Evolutionary conservation across 768 basidiomycete genomes (phyloP).

Genomic region (Leccinum imitatum): DNA sequence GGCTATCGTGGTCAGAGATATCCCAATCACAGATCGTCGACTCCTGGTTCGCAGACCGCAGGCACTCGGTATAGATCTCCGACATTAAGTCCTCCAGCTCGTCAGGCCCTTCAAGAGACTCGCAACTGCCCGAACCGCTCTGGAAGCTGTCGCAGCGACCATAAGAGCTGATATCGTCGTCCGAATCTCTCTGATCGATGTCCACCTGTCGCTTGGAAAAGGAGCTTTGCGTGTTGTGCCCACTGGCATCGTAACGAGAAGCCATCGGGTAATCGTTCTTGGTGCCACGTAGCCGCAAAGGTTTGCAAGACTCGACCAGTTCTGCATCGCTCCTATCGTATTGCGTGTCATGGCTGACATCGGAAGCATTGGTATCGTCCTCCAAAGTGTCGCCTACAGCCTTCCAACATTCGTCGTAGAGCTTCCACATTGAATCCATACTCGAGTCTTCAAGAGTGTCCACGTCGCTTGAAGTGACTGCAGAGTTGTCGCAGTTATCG

Average conservation of each 20-base stretch:
- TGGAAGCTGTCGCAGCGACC: not conserved
- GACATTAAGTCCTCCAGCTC: not conserved
- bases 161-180: not conserved
- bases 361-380: not conserved
- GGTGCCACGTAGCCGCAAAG: not conserved
- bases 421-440: conserved; percentile 12
- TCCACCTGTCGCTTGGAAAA: not conserved
- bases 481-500: not conserved
- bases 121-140: not conserved
- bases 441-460: not conserved
- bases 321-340: not conserved
- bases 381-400: not conserved
- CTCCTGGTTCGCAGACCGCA: not conserved
- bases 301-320: not conserved
- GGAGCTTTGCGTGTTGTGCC: not conserved
- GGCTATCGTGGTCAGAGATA: not conserved
- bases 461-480: not conserved
- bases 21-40: not conserved
- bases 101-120: not conserved
- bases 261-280: not conserved
- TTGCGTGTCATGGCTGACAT: not conserved
- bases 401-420: not conserved
- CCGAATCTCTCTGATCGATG: not conserved
- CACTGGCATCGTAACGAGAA: not conserved
- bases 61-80: not conserved